Conservation (phyloP, 352 stramenopile species). For the Globisporangium paddicum region DNA sequence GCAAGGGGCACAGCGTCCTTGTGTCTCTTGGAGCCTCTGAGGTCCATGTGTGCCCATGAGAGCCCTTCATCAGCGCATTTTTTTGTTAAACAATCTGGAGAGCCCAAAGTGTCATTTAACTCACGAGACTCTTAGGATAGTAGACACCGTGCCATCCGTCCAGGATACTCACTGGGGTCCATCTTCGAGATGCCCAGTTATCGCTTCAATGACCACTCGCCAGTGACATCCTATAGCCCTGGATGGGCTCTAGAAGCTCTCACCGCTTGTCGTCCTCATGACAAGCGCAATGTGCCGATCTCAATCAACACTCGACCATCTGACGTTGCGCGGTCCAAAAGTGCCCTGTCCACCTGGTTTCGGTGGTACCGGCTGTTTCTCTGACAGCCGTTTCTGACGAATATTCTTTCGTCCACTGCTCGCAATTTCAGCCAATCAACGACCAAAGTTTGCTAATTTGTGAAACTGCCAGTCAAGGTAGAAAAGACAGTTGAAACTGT, state of each 20-base stretch:
- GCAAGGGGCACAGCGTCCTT: not conserved
- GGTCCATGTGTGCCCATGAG: too few species aligned
- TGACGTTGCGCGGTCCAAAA: not conserved
- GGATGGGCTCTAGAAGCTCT: not conserved
- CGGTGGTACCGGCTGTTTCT: not conserved
- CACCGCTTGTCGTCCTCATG: too few species aligned
- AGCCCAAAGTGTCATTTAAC: too few species aligned
- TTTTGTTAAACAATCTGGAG: too few species aligned
- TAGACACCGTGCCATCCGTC: too few species aligned
- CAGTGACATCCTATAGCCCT: too few species aligned
- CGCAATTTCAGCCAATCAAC: not conserved
- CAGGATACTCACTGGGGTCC: not conserved
- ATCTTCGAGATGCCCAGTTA: not conserved
- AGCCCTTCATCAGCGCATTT: too few species aligned
- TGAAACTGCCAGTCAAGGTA: not conserved
- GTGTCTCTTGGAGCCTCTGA: too few species aligned
- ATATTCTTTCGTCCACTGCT: not conserved
- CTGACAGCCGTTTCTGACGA: not conserved
- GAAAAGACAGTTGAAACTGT: constrained; percentile 2
- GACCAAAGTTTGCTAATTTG: not conserved
- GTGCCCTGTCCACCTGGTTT: constrained; percentile 2
- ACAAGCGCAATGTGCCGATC: not conserved
- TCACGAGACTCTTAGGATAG: too few species aligned
- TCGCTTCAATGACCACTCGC: not conserved
- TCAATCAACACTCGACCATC: not conserved